These are phyloP conservation scores for Tulasnella sp. DNA, from an alignment of 768 basidiomycete genomes.

Conservation along the genomic window DNA sequence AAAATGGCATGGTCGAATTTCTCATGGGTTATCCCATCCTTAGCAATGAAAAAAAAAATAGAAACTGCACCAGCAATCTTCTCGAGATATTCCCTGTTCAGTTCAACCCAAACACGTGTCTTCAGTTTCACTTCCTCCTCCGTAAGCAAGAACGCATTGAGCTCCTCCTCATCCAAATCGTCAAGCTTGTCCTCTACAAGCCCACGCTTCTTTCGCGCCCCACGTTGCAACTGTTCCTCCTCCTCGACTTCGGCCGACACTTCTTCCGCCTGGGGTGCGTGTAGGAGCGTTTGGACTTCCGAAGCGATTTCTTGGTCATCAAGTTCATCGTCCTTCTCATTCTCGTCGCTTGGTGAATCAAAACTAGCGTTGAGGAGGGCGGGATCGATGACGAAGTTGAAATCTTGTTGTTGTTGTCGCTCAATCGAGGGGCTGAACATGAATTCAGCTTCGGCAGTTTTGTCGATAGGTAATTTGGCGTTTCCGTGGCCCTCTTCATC, in stretches of 20 bases:
- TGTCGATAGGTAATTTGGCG: background rate
- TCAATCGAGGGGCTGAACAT: background rate
- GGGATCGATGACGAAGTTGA: slow-evolving; percentile 4
- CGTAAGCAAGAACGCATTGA: slow-evolving; percentile 61
- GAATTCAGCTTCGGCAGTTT: background rate
- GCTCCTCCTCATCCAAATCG: slow-evolving; percentile 75
- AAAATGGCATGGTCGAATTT: slow-evolving; percentile 22
- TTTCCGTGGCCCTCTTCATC: background rate
- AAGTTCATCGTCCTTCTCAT: slow-evolving; percentile 23
- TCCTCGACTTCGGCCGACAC: slow-evolving; percentile 5
- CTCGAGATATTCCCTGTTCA: slow-evolving; percentile 84
- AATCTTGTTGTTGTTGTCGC: background rate
- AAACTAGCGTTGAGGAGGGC: slow-evolving; percentile 20
- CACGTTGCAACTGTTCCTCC: slow-evolving; percentile 11
- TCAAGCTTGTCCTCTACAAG: slow-evolving; percentile 12
- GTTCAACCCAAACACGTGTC: slow-evolving; percentile 87
- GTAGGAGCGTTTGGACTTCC: slow-evolving; percentile 3
- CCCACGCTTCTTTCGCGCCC: slow-evolving; percentile 17
- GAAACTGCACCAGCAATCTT: slow-evolving; percentile 60
- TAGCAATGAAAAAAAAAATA: background rate
- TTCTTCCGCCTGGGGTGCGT: background rate
- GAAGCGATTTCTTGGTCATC: slow-evolving; percentile 17
- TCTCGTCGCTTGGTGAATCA: slow-evolving; percentile 23
- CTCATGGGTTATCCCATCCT: slow-evolving; percentile 33
- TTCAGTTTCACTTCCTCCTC: slow-evolving; percentile 77